Conservation (phyloP, 805 yeast species). For the Grigorovia humatica region DNA sequence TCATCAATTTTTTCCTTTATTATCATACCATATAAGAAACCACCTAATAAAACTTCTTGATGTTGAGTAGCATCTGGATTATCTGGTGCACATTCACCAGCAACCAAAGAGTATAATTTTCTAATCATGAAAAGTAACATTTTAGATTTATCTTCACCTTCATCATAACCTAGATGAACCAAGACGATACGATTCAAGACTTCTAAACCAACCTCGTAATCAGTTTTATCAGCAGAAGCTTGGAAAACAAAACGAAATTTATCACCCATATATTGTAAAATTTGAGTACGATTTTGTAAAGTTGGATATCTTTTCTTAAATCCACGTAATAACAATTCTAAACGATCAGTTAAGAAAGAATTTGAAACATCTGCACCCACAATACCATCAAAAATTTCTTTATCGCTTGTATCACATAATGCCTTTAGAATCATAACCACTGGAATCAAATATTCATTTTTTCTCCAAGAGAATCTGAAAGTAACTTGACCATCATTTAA, state of each 20-base stretch:
- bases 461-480: conserved; percentile 93
- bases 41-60: conserved; percentile 92
- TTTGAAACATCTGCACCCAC: conserved; percentile 80
- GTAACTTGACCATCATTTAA: conserved; percentile 93
- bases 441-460: conserved; percentile 90
- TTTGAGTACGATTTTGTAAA: conserved; percentile 70
- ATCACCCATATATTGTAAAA: conserved; percentile 90
- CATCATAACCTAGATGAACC: conserved; percentile 58
- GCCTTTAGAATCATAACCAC: conserved; percentile 90
- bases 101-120: conserved; percentile 87
- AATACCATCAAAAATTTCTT: conserved; percentile 92
- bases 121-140: conserved; percentile 89
- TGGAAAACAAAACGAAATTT: conserved; percentile 90
- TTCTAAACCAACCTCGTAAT: conserved; percentile 82
- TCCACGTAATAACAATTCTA: conserved; percentile 82
- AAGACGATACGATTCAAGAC: conserved; percentile 75
- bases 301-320: conserved; percentile 62
- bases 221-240: conserved; percentile 79
- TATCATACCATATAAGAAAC: conserved; percentile 93
- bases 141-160: conserved; percentile 71
- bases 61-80: conserved; percentile 99
- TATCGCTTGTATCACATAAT: conserved; percentile 77
- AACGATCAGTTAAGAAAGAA: conserved; percentile 95
- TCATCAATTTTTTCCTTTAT: conserved; percentile 94
- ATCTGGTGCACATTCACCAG: conserved; percentile 94